Evolutionary conservation across 768 basidiomycete genomes (phyloP), one percentile per base, ranked within the genome.

Genomic region (Tulasnella sp.): DNA sequence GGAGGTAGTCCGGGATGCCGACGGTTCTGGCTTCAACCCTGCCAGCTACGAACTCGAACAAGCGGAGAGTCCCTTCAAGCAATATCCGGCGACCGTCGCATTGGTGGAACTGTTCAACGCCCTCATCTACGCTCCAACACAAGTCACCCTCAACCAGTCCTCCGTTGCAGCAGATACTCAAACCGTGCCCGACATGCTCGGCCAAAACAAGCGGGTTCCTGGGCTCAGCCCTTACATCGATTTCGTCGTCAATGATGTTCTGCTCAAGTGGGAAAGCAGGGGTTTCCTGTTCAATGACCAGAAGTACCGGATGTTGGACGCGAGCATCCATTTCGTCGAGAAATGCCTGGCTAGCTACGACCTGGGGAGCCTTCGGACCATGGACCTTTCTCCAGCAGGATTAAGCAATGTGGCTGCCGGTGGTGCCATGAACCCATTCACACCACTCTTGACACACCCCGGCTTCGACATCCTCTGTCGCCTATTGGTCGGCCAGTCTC

Each of bases 231-330:
- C 95, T 0, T 97, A 93, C 84, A 87, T 91, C 15, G 85, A 88
- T n/a, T 98, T 97, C 82, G 92, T 96, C 76, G 85, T 97, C 79
- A 95, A 98, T 81, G 93, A 92, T 70, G 93, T 99, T 3, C 93
- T 98, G 80, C 88, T 91, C 42, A 90, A 91, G 74, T 91, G 94
- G 61, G 87, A 90, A 18, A 88, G 86, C 69, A 88, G 96, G 69
- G 94, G 93, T 79, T 98, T 92, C 82, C 86, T 88, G 3, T 88
- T 88, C 42, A 90, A 90, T 15, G 89, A 89, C 16, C 95, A 98
- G 82, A 85, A 92, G 79, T 98, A 95, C 95, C 87, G 90, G 81
- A 91, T 93, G 83, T 93, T 95, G 75, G 95, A 96, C 80, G 86
- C 92, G 0, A 93, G 92, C 75, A 86, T 98, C 67, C 90, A 89